phyloP scores from a whole-genome alignment of 441 rosid species.

The Populus hybrid region DNA sequence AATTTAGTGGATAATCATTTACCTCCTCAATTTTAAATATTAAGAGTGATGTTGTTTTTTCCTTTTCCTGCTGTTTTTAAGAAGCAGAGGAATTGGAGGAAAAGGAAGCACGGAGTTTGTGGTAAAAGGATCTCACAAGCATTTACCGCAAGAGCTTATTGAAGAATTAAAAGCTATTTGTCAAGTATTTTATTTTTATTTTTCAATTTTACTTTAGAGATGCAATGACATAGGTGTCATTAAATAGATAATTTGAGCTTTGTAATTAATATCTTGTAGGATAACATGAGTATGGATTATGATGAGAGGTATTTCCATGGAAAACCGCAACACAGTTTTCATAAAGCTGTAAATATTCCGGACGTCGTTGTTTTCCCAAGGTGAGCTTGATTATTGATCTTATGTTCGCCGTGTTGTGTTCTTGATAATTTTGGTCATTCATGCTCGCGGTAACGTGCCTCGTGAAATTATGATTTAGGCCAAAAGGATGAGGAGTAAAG shows the following conservation, averaged over 20 bases:
- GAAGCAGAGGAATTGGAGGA: slow-evolving; percentile 14
- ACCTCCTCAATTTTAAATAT: too few species aligned
- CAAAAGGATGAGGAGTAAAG: neutral
- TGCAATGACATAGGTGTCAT: too few species aligned
- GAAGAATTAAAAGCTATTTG: slow-evolving; percentile 58
- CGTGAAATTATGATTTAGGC: neutral
- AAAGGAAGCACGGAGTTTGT: slow-evolving; percentile 21
- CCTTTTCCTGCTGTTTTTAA: neutral
- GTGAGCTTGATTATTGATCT: slow-evolving; percentile 34
- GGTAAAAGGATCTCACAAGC: slow-evolving; percentile 56
- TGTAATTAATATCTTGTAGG: neutral
- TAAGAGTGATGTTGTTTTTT: too few species aligned
- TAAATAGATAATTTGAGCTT: neutral
- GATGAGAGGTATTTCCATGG: slow-evolving; percentile 89
- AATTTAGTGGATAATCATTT: too few species aligned
- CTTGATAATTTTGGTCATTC: neutral
- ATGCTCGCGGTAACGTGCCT: neutral
- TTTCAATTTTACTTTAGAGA: neutral
- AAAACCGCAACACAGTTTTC: slow-evolving; percentile 90
- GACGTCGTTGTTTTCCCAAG: slow-evolving; percentile 86
- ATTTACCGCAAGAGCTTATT: slow-evolving; percentile 63
- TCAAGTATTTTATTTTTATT: slow-evolving; percentile 36
- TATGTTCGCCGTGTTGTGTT: neutral
- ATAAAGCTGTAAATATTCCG: slow-evolving; percentile 87
- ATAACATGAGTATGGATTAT: slow-evolving; percentile 62